Evolutionary conservation across 202 grass and related monocot species (phyloP), one percentile per base, ranked within the genome.

Genomic region (Eragrostis tef): DNA sequence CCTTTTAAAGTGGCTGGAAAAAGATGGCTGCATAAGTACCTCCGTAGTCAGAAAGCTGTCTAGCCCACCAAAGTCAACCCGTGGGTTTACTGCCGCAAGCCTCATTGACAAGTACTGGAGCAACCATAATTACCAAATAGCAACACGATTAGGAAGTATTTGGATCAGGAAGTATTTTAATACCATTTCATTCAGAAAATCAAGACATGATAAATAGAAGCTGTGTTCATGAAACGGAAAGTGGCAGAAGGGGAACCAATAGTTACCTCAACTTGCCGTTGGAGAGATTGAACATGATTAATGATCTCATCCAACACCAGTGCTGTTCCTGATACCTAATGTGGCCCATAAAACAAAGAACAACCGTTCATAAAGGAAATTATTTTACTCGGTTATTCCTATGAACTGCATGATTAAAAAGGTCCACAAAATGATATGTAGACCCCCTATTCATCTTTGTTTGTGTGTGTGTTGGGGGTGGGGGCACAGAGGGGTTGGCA

Each of bases 291-390:
- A 70, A 97, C 94, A 86, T 97, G 94, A 74, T 92, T 97, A 71
- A 97, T 97, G 75, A 97, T 97, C 89, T 97, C 94, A 85, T 97
- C 94, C 52, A 97, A 72, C 78, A 97, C 94, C 46, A 94, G 45
- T 58, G 94, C 90, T 31, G 92, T 94, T 59, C 91, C 94, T 25
- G 94, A 92, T 84, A 94, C 91, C 92, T 94, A 53, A 70, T 72
- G 75, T 41, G 66, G 24, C 15, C 25, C 22, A 74, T 42, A 74
- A 67, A 13, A 19, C 10, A 83, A 74, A 51, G 27, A 70, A 75
- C 70, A n/a, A 64, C 16, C 1, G 7, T 74, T 67, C 13, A 25
- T 71, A 45, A 81, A 60, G 1, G 7, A 52, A 22, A 51, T 67
- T 39, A 17, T 25, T 26, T 49, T 10, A 31, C 20, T 25, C 9